Conservation (phyloP, 2,329 filamentous ascomycete species). For the Colletotrichum tropicicola region DNA sequence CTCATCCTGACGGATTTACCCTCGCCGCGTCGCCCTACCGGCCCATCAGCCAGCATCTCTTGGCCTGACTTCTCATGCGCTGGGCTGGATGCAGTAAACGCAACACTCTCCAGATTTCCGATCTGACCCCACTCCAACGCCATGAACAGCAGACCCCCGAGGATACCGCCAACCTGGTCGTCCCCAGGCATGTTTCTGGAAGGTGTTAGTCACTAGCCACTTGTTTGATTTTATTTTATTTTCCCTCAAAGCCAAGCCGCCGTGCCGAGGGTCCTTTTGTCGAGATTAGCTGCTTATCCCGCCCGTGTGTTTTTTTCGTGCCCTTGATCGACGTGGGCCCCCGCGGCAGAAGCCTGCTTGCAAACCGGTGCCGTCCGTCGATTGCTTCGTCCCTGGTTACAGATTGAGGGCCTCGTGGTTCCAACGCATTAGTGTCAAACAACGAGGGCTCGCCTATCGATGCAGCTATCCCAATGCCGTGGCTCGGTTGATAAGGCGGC, state of each 20-base stretch:
- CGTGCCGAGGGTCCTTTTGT: background rate
- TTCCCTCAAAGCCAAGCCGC: background rate
- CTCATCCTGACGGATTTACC: background rate
- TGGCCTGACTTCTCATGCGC: background rate
- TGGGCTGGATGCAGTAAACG: background rate
- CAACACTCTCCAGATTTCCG: conserved; percentile 27
- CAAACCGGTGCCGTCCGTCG: conserved; percentile 1
- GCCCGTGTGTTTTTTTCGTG: background rate
- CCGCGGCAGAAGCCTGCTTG: background rate
- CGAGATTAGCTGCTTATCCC: background rate
- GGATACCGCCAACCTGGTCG: conserved; percentile 26
- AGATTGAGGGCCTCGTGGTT: background rate
- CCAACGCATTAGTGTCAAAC: background rate
- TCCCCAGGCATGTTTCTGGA: conserved; percentile 9
- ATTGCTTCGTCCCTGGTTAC: background rate
- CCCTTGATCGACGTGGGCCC: conserved; percentile 1
- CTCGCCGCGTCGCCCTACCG: background rate
- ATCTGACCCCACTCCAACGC: conserved; percentile 10
- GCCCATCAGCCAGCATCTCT: background rate
- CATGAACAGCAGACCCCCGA: conserved; percentile 16
- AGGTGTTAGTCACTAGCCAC: conserved; percentile 2
- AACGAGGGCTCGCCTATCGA: background rate
- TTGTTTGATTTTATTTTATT: background rate
- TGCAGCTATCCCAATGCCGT: conserved; percentile 1
- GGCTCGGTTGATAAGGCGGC: conserved; percentile 4